phyloP scores from a whole-genome alignment of 192 early-diverging fungal species.

The Coemansia sp. region DNA sequence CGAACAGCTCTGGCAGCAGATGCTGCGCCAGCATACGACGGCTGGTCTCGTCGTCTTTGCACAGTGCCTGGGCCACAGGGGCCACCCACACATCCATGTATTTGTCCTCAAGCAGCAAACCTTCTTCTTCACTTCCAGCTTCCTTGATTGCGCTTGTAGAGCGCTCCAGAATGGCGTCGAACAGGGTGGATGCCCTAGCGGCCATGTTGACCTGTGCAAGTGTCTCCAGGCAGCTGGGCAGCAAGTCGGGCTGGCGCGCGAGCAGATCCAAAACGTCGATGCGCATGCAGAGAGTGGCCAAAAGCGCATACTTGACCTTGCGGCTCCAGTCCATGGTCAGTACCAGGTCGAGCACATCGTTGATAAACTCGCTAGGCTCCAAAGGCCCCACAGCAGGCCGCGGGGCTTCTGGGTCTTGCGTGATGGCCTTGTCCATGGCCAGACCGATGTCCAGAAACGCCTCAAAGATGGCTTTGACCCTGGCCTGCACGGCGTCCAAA shows the following conservation, averaged over 20 bases:
- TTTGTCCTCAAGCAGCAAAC: slow-evolving; percentile 13
- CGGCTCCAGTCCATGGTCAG: slow-evolving; percentile 77
- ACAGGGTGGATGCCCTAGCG: slow-evolving; percentile 50
- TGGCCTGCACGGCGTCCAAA: slow-evolving; percentile 75
- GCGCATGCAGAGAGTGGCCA: slow-evolving; percentile 59
- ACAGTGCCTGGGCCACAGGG: slow-evolving; percentile 34
- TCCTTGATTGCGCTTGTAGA: slow-evolving; percentile 8
- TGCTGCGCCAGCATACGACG: slow-evolving; percentile 47
- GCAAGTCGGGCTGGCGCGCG: slow-evolving; percentile 59
- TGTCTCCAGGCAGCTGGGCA: slow-evolving; percentile 61
- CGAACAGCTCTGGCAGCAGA: slow-evolving; percentile 29
- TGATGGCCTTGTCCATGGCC: slow-evolving; percentile 30
- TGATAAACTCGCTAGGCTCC: slow-evolving; percentile 48
- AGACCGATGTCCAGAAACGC: slow-evolving; percentile 65
- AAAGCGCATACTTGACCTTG: slow-evolving; percentile 80
- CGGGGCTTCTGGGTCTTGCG: no score
- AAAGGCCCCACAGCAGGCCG: no score
- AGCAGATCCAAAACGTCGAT: slow-evolving; percentile 57
- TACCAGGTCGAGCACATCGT: slow-evolving; percentile 63
- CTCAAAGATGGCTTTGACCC: slow-evolving; percentile 70
- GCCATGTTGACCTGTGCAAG: slow-evolving; percentile 61
- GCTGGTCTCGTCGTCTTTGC: slow-evolving; percentile 45
- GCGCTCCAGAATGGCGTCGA: slow-evolving; percentile 47
- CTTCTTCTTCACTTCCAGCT: not conserved
- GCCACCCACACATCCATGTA: slow-evolving; percentile 29